Percentiles rank a stretch among this genome's conserved stretches.
Evolutionary conservation across 352 stramenopile species (phyloP).

Genomic region (Halophytophthora polymorphica): DNA sequence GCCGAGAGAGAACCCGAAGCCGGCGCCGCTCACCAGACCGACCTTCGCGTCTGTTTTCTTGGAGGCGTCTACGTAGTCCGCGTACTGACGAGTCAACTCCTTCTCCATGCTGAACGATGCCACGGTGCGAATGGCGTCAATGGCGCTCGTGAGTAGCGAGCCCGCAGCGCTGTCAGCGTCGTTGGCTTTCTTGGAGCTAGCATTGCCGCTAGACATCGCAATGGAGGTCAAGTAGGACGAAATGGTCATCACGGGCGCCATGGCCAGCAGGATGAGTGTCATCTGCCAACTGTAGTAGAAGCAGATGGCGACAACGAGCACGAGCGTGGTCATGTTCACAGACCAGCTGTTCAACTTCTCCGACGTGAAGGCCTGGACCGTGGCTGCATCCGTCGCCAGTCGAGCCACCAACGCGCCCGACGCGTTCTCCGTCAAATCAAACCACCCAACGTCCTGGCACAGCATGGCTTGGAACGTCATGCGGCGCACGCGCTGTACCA

Average conservation of each 20-base stretch:
- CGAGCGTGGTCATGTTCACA: slow-evolving; percentile 45
- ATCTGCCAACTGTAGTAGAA: slow-evolving; percentile 66
- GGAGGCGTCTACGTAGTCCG: slow-evolving; percentile 29
- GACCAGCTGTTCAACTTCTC: slow-evolving; percentile 58
- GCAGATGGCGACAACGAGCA: slow-evolving; percentile 40
- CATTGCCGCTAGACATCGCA: slow-evolving; percentile 28
- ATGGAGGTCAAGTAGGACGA: slow-evolving; percentile 25
- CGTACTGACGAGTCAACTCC: slow-evolving; percentile 29
- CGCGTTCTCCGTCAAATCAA: slow-evolving; percentile 70
- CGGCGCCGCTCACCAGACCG: slow-evolving; percentile 52
- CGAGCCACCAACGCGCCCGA: slow-evolving; percentile 67
- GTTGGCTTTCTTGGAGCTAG: slow-evolving; percentile 43
- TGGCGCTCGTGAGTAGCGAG: slow-evolving; percentile 37
- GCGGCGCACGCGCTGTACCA: slow-evolving; percentile 56
- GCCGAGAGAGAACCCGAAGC: slow-evolving; percentile 65
- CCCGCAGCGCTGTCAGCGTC: slow-evolving; percentile 46
- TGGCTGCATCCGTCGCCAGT: slow-evolving; percentile 72
- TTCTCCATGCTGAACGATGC: slow-evolving; percentile 59
- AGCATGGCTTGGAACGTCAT: slow-evolving; percentile 62
- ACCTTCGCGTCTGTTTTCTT: slow-evolving; percentile 36
- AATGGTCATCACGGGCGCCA: slow-evolving; percentile 25
- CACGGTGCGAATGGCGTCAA: slow-evolving; percentile 51
- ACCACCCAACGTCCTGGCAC: slow-evolving; percentile 79
- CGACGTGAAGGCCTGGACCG: slow-evolving; percentile 73
- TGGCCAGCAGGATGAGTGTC: slow-evolving; percentile 42